Percentiles rank a stretch among this genome's conserved stretches.
These are phyloP conservation scores for Neltuma alba DNA, from an alignment of 306 rosid genomes.

Conservation along the genomic window DNA sequence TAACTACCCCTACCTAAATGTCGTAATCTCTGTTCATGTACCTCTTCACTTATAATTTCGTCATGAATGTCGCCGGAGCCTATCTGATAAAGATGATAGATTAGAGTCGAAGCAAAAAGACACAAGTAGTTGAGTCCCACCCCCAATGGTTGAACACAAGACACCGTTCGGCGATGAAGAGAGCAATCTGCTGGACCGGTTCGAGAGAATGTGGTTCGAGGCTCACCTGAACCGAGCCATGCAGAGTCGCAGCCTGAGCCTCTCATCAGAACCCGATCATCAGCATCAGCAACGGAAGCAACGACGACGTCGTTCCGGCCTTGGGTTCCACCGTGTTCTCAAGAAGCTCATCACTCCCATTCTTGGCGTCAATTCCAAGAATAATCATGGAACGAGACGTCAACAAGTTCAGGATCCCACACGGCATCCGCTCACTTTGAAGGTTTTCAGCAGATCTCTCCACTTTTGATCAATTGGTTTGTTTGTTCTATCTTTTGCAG, in stretches of 20 bases:
- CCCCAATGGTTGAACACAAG: constrained; percentile 28
- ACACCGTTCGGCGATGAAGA: constrained; percentile 72
- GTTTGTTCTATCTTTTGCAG: too few species aligned
- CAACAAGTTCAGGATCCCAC: constrained; percentile 34
- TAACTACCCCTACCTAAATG: neutral
- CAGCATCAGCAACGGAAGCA: constrained; percentile 32
- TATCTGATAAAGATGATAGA: neutral
- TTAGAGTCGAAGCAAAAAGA: too few species aligned
- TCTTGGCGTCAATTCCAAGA: constrained; percentile 31
- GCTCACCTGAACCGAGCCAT: constrained; percentile 65
- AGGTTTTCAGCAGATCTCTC: constrained; percentile 56
- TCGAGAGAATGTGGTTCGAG: constrained; percentile 70
- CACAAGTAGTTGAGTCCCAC: too few species aligned
- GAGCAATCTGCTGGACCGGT: constrained; percentile 72
- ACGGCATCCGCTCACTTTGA: constrained; percentile 50
- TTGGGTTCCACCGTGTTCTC: constrained; percentile 45
- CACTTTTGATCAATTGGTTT: constrained; percentile 39
- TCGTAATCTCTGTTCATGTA: neutral
- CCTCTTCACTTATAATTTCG: neutral
- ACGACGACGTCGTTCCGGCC: constrained; percentile 35
- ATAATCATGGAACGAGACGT: constrained; percentile 13
- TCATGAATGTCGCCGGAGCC: neutral
- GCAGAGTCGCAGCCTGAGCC: constrained; percentile 47
- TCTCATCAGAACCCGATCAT: constrained; percentile 48
- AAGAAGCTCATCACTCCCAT: constrained; percentile 66